Percentiles rank a stretch among this genome's conserved stretches.
Evolutionary conservation across 768 basidiomycete genomes (phyloP).

Genomic region (Xanthoconium purpureum): DNA sequence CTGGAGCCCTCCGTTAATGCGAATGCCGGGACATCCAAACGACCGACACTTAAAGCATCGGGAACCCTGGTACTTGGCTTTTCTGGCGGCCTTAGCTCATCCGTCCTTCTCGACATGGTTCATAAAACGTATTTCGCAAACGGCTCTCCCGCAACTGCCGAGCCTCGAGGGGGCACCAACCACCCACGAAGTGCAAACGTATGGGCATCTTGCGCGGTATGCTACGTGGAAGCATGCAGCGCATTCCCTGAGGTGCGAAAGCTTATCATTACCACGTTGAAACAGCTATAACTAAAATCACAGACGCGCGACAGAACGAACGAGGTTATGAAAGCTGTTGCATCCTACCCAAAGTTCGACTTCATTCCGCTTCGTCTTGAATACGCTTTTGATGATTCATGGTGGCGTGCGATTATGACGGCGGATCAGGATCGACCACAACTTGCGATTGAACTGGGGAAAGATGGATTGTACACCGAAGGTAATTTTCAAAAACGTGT

Average conservation of each 20-base stretch:
- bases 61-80: constrained; percentile 68
- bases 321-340: constrained; percentile 46
- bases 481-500: constrained; percentile 10
- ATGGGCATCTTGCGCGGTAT: constrained; percentile 61
- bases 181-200: constrained; percentile 63
- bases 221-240: constrained; percentile 67
- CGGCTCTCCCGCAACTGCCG: constrained; percentile 22
- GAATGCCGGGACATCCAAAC: constrained; percentile 50
- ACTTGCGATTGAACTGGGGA: constrained; percentile 46
- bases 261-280: not conserved
- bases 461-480: constrained; percentile 47
- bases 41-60: constrained; percentile 59
- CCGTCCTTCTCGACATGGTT: constrained; percentile 67
- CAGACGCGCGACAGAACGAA: constrained; percentile 57
- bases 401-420: constrained; percentile 58
- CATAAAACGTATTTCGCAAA: constrained; percentile 52
- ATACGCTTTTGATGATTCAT: constrained; percentile 65
- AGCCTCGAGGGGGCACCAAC: constrained; percentile 52
- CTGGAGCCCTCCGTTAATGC: constrained; percentile 65
- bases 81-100: constrained; percentile 79
- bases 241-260: constrained; percentile 59
- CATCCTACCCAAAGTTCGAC: constrained; percentile 48
- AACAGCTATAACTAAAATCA: constrained; percentile 9
- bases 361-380: constrained; percentile 67
- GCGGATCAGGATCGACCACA: constrained; percentile 18